phyloP scores from a whole-genome alignment of 495 filamentous ascomycete species.

The Lophium mytilinum region DNA sequence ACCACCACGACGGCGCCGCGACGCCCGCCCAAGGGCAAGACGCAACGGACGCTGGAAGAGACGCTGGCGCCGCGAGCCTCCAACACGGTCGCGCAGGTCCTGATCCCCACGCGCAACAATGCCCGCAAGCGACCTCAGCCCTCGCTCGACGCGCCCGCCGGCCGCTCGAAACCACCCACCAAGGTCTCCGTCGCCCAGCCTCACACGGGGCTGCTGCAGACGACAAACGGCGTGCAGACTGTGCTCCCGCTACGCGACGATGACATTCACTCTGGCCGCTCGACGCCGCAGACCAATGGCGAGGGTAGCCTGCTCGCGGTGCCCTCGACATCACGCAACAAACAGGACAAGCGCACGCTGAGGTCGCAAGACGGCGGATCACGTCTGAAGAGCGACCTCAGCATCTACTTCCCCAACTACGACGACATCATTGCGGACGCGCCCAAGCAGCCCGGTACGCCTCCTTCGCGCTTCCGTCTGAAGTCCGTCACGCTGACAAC shows the following conservation, averaged over 20 bases:
- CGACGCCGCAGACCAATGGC: slow-evolving; percentile 11
- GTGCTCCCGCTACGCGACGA: slow-evolving; percentile 22
- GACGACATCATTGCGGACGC: slow-evolving; percentile 83
- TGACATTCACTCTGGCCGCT: slow-evolving; percentile 18
- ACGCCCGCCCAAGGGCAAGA: neutral
- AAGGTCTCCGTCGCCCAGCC: slow-evolving; percentile 30
- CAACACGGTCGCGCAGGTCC: neutral
- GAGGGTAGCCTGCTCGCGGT: slow-evolving; percentile 4
- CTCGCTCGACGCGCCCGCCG: neutral
- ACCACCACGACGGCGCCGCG: slow-evolving; percentile 1
- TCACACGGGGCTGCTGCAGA: slow-evolving; percentile 28
- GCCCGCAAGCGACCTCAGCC: slow-evolving; percentile 18
- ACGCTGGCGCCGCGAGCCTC: neutral
- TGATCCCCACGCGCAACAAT: slow-evolving; percentile 4
- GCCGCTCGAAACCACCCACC: slow-evolving; percentile 27
- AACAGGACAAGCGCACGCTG: slow-evolving; percentile 35
- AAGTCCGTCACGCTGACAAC: neutral
- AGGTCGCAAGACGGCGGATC: slow-evolving; percentile 40
- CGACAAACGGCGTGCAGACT: slow-evolving; percentile 29
- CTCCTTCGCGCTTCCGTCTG: slow-evolving; percentile 2
- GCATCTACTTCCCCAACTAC: slow-evolving; percentile 81
- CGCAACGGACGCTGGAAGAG: neutral
- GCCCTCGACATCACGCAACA: slow-evolving; percentile 3
- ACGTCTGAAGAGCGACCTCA: slow-evolving; percentile 78
- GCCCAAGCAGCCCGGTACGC: slow-evolving; percentile 64